Conservation (phyloP, 805 yeast genomes). For the Hanseniaspora nectarophila region DNA sequence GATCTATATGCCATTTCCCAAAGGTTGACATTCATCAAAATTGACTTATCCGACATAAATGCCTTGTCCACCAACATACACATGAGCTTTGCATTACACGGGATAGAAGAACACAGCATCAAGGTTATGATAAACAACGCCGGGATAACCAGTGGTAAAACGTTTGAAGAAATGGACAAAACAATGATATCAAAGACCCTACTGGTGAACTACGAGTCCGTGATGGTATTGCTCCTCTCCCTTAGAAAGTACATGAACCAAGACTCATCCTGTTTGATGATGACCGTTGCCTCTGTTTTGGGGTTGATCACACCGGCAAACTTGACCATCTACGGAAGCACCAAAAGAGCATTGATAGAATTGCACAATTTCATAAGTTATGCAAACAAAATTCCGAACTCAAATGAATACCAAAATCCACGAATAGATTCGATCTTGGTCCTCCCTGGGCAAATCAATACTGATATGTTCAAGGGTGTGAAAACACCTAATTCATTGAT, state of each 20-base stretch:
- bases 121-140: slow-evolving; percentile 77
- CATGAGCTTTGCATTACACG: slow-evolving; percentile 32
- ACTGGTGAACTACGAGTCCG: slow-evolving; percentile 46
- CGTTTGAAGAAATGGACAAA: slow-evolving; percentile 45
- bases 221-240: neutral
- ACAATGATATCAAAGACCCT: slow-evolving; percentile 42
- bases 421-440: slow-evolving; percentile 56
- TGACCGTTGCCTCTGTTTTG: slow-evolving; percentile 72
- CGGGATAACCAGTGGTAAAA: slow-evolving; percentile 52
- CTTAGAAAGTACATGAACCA: neutral
- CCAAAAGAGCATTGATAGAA: slow-evolving; percentile 77
- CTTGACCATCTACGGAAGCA: slow-evolving; percentile 72
- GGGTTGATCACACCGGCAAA: slow-evolving; percentile 80
- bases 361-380: slow-evolving; percentile 60
- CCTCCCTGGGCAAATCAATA: slow-evolving; percentile 78
- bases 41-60: neutral
- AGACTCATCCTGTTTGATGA: slow-evolving; percentile 45
- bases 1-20: neutral
- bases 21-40: neutral
- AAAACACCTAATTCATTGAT: slow-evolving; percentile 58
- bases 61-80: slow-evolving; percentile 33
- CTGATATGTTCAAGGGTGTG: slow-evolving; percentile 63
- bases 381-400: slow-evolving; percentile 20
- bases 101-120: slow-evolving; percentile 44
- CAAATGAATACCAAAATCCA: slow-evolving; percentile 47